Conservation (phyloP, 2,329 filamentous ascomycete genomes). For the Nothophoma quercina region DNA sequence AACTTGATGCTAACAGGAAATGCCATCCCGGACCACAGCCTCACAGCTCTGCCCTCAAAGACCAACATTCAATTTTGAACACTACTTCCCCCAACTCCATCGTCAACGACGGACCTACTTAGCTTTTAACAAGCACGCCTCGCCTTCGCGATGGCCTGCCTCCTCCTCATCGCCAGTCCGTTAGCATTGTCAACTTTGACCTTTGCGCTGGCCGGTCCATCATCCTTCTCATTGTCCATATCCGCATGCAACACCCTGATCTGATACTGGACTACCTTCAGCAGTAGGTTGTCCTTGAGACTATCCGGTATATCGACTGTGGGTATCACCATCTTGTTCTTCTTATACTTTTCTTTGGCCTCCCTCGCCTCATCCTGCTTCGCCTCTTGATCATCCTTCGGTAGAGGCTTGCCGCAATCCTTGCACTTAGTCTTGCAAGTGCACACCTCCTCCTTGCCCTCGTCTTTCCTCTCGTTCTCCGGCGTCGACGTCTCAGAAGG, state of each 20-base stretch:
- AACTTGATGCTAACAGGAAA: too few relatives aligned
- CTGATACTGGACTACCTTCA: slow-evolving; percentile 47
- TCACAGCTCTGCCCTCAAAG: too few relatives aligned
- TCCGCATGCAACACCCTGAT: slow-evolving; percentile 47
- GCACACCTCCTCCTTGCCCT: slow-evolving; percentile 21
- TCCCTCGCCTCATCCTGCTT: slow-evolving; percentile 21
- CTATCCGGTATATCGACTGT: slow-evolving; percentile 34
- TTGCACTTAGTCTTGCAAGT: slow-evolving; percentile 26
- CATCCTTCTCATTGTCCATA: slow-evolving; percentile 37
- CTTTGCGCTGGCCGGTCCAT: slow-evolving; percentile 1
- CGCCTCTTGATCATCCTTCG: slow-evolving; percentile 14
- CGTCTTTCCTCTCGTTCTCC: background rate
- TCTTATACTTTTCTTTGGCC: slow-evolving; percentile 20
- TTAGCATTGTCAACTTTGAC: background rate
- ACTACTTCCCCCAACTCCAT: too few relatives aligned
- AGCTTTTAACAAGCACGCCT: background rate
- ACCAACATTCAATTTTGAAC: too few relatives aligned
- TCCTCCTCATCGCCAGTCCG: background rate
- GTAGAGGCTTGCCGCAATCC: slow-evolving; percentile 28
- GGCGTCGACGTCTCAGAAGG: background rate
- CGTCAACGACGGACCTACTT: too few relatives aligned
- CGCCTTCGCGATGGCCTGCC: background rate
- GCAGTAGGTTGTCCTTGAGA: slow-evolving; percentile 33
- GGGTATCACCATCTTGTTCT: slow-evolving; percentile 31
- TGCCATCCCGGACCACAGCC: too few relatives aligned